Evolutionary conservation across 1,284 basidiomycete genomes (phyloP).

Genomic region (Irpex lacteus): DNA sequence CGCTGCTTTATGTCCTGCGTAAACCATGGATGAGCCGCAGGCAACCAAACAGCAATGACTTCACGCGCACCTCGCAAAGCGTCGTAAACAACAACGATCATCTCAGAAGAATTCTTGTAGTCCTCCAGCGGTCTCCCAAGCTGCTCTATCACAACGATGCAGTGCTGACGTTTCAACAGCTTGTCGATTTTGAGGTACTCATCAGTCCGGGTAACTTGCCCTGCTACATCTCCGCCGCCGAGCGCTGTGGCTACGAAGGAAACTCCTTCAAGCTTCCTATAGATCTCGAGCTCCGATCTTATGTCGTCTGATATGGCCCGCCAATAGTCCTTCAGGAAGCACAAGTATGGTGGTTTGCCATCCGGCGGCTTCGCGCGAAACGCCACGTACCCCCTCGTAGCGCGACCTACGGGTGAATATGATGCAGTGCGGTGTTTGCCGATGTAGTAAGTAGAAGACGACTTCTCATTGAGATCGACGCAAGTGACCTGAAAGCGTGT

Average conservation of each 20-base stretch:
- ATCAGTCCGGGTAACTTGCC: not conserved
- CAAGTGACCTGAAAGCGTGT: not conserved
- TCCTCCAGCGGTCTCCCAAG: not conserved
- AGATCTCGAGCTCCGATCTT: constrained; percentile 1
- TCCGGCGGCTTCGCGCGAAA: not conserved
- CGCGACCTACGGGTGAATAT: constrained; percentile 1
- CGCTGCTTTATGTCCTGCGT: not conserved
- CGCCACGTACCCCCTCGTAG: constrained; percentile 5
- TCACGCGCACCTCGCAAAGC: not conserved
- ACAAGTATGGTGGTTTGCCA: not conserved
- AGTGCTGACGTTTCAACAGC: not conserved
- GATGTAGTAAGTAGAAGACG: not conserved
- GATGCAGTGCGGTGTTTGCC: not conserved
- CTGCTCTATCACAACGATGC: not conserved
- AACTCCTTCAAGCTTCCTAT: not conserved
- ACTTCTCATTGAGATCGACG: not conserved
- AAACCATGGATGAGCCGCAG: not conserved
- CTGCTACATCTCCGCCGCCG: constrained; percentile 1
- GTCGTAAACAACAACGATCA: not conserved
- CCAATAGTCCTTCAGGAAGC: constrained; percentile 10
- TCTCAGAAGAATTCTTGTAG: not conserved
- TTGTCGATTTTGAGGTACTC: not conserved
- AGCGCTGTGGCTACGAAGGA: not conserved
- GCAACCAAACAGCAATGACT: not conserved
- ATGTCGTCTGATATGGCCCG: not conserved